These are phyloP conservation scores for Lachancea mirantina DNA, from an alignment of 805 yeast species.

Conservation along the genomic window DNA sequence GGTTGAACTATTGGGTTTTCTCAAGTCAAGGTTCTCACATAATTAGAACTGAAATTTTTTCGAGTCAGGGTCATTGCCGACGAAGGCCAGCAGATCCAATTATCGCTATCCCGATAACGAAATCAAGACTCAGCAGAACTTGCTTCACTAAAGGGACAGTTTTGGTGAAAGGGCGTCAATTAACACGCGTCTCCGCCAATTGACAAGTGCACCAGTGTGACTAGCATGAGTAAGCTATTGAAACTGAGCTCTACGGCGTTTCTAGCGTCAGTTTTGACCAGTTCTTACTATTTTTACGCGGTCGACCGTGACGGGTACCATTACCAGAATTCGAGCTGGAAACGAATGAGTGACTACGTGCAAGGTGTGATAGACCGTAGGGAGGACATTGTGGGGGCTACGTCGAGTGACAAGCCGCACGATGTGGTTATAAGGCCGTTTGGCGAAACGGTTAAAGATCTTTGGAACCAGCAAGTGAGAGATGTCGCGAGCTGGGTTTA, in stretches of 20 bases:
- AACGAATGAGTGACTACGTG: constrained; percentile 16
- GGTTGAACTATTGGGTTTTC: background rate
- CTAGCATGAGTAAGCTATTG: constrained; percentile 21
- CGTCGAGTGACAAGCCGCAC: constrained; percentile 11
- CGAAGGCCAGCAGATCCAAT: too few species aligned
- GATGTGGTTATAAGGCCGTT: constrained; percentile 17
- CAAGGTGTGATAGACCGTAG: constrained; percentile 19
- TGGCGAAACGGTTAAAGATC: constrained; percentile 25
- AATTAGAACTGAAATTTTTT: background rate
- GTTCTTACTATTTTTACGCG: constrained; percentile 21
- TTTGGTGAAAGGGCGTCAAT: too few species aligned
- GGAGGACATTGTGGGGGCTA: constrained; percentile 13
- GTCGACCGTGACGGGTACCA: constrained; percentile 20
- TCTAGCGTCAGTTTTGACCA: constrained; percentile 16
- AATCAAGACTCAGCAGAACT: too few species aligned
- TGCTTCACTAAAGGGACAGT: too few species aligned
- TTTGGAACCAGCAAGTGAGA: constrained; percentile 27
- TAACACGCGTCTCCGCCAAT: too few species aligned
- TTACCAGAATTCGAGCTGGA: constrained; percentile 19
- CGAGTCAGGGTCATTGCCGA: background rate
- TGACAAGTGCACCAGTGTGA: too few species aligned
- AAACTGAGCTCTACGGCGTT: constrained; percentile 19
- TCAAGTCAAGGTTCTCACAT: background rate
- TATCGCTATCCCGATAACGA: too few species aligned
- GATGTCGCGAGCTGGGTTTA: constrained; percentile 22